Evolutionary conservation across 129 eudicot genomes (phyloP), one percentile per base, ranked within the genome.

Genomic region (Pseudognaphalium luteoalbum): DNA sequence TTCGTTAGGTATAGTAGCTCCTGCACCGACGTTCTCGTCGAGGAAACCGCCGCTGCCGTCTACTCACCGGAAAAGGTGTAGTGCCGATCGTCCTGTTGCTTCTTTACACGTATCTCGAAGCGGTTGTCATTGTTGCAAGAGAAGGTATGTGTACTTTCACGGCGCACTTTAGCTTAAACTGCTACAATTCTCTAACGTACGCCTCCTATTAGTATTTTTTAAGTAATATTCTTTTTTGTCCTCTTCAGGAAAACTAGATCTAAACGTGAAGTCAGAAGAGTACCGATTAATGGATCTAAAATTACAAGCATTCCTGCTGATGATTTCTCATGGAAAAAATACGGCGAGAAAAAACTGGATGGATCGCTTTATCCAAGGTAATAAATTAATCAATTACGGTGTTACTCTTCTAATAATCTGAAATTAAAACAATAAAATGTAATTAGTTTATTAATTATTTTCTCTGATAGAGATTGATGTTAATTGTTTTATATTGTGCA

Each of bases 291-390:
- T 0, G 87, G 98, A 85, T 81, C 90, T 20, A 88, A 90, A 71
- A 81, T 84, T 12, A 88, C 97, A 1, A 88, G 87, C 75, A 92
- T 92, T 7, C 98, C 98, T 1, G 78, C 87, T 20, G 98, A 92
- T 58, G 86, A 90, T 78, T 92, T 68, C 65, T 86, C 98, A 10
- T 92, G 98, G 98, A 87, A 87, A 39, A 92, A 92, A 28, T 90
- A 92, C 78, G 96, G 93, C 34, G 93, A 89, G 66, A 92, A 89
- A 81, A 82, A 86, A 34, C 81, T 89, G 85, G 84, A 88, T 37
- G 97, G 93, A 17, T 84, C 96, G 0, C 86, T 76, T 1, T 87
- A 82, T 71, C 91, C 93, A 71, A 74, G 97, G 97, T 88, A 88
- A 67, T 33, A 22, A 11, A 66, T n/a, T 20, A 22, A 6, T 22